Evolutionary conservation across 2,329 filamentous ascomycete species (phyloP), one percentile per base, ranked within the genome.

Genomic region (Aspergillus brasiliensis): DNA sequence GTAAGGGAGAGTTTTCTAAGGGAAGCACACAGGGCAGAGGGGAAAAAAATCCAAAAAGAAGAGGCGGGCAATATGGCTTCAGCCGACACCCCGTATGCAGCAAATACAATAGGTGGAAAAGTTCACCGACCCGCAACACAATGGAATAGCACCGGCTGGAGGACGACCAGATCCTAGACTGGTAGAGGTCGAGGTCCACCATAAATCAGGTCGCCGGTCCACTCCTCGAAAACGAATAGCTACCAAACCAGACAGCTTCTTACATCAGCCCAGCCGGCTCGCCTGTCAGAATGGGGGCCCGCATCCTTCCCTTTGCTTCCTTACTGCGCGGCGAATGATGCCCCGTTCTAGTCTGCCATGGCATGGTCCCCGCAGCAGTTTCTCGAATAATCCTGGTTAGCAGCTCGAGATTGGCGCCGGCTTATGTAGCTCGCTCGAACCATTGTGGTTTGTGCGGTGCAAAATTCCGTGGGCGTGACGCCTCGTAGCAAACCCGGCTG

Each of bases 41-140:
- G 34, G 19, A n/a, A 15, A 4, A 19, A 25, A 23, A 23, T 34
- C 11, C 1, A n/a, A 23, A 31, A 17, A 27, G 17, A 10, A 27
- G 15, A 28, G 38, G 17, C n/a, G 38, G 17, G 51, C 34, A 25
- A 34, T 28, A 44, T 25, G 10, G 40, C 46, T 44, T 27, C 5
- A 13, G 34, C 21, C 23, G 23, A 15, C 40, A 17, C 17, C 13
- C 19, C 21, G 17, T 53, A 25, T 27, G 42, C 37, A 44, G 38
- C 34, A 31, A 21, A 51, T 31, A 38, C 53, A 37, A 59, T 59
- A 57, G 59, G 61, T 51, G 61, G 61, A 59, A 61, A 42, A 52
- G 21, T 51, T 38, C 15, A 27, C 61, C 61, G 59, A 17, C 15
- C 21, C 25, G 51, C 51, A 38, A 40, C 13, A 53, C 51, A 21